Conservation (phyloP, 1,139 yeast species). For the Meyerozyma elateridarum region DNA sequence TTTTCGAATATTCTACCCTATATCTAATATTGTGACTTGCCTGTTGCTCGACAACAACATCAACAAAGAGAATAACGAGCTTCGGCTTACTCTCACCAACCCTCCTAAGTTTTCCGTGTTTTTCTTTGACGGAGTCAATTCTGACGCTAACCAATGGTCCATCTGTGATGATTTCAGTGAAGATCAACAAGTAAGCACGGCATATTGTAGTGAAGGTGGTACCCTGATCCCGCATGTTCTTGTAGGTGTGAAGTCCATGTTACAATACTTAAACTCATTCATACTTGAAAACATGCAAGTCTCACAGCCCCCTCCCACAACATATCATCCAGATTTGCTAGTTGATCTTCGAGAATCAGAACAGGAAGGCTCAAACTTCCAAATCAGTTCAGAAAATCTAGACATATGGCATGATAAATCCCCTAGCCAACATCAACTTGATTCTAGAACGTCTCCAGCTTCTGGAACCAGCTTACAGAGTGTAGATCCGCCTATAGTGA, state of each 20-base stretch:
- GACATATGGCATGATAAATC: conserved; percentile 3
- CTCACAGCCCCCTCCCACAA: not conserved
- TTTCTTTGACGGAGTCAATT: conserved; percentile 48
- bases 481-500: not conserved
- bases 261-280: conserved; percentile 49
- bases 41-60: conserved; percentile 46
- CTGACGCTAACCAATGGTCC: conserved; percentile 67
- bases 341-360: conserved; percentile 1
- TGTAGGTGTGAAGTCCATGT: conserved; percentile 49
- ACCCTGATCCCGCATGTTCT: conserved; percentile 47
- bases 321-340: conserved; percentile 1
- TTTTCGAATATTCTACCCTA: conserved; percentile 67
- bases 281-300: conserved; percentile 39
- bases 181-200: conserved; percentile 71
- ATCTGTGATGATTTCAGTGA: conserved; percentile 80
- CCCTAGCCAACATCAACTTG: not conserved
- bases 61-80: conserved; percentile 42
- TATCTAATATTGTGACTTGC: conserved; percentile 41
- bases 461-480: not conserved
- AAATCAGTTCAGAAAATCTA: not conserved
- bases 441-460: conserved; percentile 2
- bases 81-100: conserved; percentile 47
- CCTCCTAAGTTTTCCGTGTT: conserved; percentile 77
- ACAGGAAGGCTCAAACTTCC: conserved; percentile 1
- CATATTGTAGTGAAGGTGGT: conserved; percentile 54